Conservation (phyloP, 352 stramenopile species). For the Pythium brachiatum region DNA sequence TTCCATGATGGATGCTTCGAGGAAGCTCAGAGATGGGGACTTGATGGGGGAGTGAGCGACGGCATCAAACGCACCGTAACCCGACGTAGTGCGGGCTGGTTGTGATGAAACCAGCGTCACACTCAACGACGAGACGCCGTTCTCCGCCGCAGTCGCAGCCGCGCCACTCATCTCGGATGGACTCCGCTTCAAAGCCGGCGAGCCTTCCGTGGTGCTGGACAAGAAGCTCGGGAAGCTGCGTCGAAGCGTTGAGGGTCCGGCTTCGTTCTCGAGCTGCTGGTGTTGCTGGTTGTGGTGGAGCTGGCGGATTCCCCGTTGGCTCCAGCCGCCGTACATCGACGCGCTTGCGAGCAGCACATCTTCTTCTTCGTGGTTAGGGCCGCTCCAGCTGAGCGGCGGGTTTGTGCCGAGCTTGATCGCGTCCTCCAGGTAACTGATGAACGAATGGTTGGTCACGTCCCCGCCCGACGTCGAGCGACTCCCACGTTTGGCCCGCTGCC, state of each 20-base stretch:
- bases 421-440: constrained; percentile 46
- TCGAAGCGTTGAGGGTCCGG: constrained; percentile 31
- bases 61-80: constrained; percentile 58
- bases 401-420: constrained; percentile 33
- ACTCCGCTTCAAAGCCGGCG: constrained; percentile 17
- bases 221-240: constrained; percentile 31
- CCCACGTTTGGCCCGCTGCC: constrained; percentile 7
- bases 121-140: constrained; percentile 18
- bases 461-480: constrained; percentile 16
- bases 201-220: constrained; percentile 20
- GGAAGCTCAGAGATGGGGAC: constrained; percentile 48
- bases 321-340: constrained; percentile 65
- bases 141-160: not conserved
- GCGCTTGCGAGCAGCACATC: constrained; percentile 71
- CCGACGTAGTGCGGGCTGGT: constrained; percentile 26
- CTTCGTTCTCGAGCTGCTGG: constrained; percentile 62
- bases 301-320: constrained; percentile 64
- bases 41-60: constrained; percentile 31
- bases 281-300: constrained; percentile 73
- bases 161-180: not conserved
- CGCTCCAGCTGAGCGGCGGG: constrained; percentile 53
- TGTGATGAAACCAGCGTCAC: constrained; percentile 26
- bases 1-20: constrained; percentile 68
- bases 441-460: constrained; percentile 16
- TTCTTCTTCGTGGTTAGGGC: constrained; percentile 66